Evolutionary conservation across 805 yeast genomes (phyloP).

Genomic region (Phaffomyces opuntiae): DNA sequence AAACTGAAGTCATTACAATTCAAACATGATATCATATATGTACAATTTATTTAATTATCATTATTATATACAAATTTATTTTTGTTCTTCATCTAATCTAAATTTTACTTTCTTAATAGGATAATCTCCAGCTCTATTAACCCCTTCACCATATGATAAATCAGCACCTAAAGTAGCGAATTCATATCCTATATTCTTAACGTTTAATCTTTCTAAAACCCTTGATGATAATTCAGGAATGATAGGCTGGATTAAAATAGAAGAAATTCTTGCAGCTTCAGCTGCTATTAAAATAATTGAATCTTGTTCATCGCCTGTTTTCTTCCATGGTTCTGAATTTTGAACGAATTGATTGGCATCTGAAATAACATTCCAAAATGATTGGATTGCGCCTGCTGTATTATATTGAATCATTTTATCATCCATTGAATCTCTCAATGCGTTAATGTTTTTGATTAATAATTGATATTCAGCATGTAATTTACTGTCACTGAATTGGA

Average conservation of each 20-base stretch:
- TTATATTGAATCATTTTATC: slow-evolving; percentile 39
- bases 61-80: neutral
- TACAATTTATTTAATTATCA: neutral
- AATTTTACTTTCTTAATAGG: slow-evolving; percentile 35
- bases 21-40: slow-evolving; percentile 5
- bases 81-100: slow-evolving; percentile 3
- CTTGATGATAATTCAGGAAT: slow-evolving; percentile 56
- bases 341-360: slow-evolving; percentile 65
- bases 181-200: slow-evolving; percentile 37
- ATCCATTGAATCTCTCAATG: slow-evolving; percentile 34
- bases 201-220: slow-evolving; percentile 59
- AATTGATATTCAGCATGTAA: slow-evolving; percentile 7
- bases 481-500: slow-evolving; percentile 5
- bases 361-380: slow-evolving; percentile 53
- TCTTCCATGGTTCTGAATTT: slow-evolving; percentile 69
- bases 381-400: slow-evolving; percentile 46
- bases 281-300: slow-evolving; percentile 55
- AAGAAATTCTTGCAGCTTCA: slow-evolving; percentile 60
- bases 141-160: slow-evolving; percentile 48
- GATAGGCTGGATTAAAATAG: slow-evolving; percentile 65
- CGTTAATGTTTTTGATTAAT: slow-evolving; percentile 29
- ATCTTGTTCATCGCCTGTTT: slow-evolving; percentile 35
- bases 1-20: slow-evolving; percentile 40
- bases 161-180: slow-evolving; percentile 53
- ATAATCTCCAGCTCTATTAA: slow-evolving; percentile 43